Conservation (phyloP, 331 rosid species). For the Quercus tomentella region DNA sequence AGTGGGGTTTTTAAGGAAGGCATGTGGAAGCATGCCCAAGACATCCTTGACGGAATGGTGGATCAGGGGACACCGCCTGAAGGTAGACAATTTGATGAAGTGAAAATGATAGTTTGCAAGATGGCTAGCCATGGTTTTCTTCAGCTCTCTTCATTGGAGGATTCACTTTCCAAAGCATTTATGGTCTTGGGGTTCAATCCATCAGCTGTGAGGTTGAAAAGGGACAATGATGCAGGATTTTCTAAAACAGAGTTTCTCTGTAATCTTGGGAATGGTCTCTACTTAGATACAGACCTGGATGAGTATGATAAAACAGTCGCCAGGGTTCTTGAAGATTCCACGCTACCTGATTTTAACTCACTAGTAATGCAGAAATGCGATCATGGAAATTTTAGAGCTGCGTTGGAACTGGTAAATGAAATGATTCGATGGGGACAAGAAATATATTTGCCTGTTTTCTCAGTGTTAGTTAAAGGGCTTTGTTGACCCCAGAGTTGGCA, state of each 20-base stretch:
- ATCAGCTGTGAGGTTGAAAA: slow-evolving; percentile 58
- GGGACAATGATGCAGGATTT: slow-evolving; percentile 54
- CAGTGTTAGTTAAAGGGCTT: slow-evolving; percentile 42
- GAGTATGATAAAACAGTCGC: slow-evolving; percentile 56
- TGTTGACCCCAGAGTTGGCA: slow-evolving; percentile 44
- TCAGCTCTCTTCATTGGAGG: slow-evolving; percentile 41
- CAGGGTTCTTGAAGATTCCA: slow-evolving; percentile 52
- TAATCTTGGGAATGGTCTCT: slow-evolving; percentile 83
- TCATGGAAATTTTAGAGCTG: slow-evolving; percentile 39
- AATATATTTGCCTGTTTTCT: slow-evolving; percentile 41
- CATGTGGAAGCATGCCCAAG: slow-evolving; percentile 47
- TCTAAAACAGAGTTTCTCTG: slow-evolving; percentile 73
- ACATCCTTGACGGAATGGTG: slow-evolving; percentile 65
- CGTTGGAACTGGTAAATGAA: slow-evolving; percentile 50
- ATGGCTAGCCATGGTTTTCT: slow-evolving; percentile 59
- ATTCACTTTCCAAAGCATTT: slow-evolving; percentile 62
- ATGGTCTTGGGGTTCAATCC: slow-evolving; percentile 66
- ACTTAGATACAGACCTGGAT: slow-evolving; percentile 71
- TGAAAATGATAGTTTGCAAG: slow-evolving; percentile 41
- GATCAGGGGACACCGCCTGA: slow-evolving; percentile 59
- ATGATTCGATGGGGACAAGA: slow-evolving; percentile 81
- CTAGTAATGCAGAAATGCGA: slow-evolving; percentile 38
- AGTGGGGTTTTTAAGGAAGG: slow-evolving; percentile 64
- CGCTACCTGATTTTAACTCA: slow-evolving; percentile 52
- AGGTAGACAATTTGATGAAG: slow-evolving; percentile 63